Percentiles rank a stretch among this genome's conserved stretches.
Conservation (phyloP, 2,329 filamentous ascomycete species). For the Aspergillus floridensis region DNA sequence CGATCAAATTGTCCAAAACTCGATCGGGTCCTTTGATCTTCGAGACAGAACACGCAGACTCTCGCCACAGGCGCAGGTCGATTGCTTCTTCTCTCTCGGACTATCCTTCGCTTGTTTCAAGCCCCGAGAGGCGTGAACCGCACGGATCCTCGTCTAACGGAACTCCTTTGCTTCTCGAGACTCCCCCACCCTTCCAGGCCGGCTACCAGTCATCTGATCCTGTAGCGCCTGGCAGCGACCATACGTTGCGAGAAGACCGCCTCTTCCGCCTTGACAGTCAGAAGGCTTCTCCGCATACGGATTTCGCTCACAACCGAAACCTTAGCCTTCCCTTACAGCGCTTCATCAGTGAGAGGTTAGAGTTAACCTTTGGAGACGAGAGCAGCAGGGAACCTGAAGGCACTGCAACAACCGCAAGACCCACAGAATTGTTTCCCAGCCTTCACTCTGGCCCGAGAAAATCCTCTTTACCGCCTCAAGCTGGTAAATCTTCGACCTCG, state of each 20-base stretch:
- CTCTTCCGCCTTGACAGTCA: conserved; percentile 29
- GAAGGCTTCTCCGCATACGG: conserved; percentile 21
- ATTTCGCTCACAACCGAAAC: conserved; percentile 29
- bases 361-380: conserved; percentile 27
- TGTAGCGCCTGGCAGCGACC: conserved; percentile 22
- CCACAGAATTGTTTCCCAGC: conserved; percentile 26
- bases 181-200: conserved; percentile 23
- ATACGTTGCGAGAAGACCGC: conserved; percentile 32
- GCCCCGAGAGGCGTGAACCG: conserved; percentile 27
- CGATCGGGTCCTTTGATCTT: conserved; percentile 22
- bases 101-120: conserved; percentile 32
- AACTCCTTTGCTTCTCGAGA: conserved; percentile 24
- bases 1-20: conserved; percentile 31
- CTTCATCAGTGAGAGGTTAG: conserved; percentile 39
- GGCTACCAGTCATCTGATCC: conserved; percentile 18
- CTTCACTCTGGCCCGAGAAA: conserved; percentile 11
- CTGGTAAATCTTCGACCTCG: conserved; percentile 9
- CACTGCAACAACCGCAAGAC: conserved; percentile 8
- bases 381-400: conserved; percentile 12
- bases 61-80: conserved; percentile 26
- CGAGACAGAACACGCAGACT: conserved; percentile 18
- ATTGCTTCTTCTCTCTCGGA: conserved; percentile 34
- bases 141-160: conserved; percentile 29
- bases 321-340: conserved; percentile 40
- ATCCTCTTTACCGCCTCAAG: conserved; percentile 15